phyloP scores from a whole-genome alignment of 495 filamentous ascomycete species.

The Penicillium salamii region DNA sequence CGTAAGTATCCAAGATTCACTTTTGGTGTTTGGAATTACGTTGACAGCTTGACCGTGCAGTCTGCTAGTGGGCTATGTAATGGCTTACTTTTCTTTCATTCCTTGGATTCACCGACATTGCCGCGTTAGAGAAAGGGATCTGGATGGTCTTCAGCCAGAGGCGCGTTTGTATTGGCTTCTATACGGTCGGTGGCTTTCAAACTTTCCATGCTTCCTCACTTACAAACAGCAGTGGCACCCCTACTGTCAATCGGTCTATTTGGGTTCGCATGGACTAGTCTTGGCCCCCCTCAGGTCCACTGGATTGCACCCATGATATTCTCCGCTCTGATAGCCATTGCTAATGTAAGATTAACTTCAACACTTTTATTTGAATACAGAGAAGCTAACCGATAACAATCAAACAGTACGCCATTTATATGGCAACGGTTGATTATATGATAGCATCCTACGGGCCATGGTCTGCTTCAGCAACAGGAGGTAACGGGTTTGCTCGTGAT shows the following conservation, averaged over 20 bases:
- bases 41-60: slow-evolving; percentile 1
- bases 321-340: slow-evolving; percentile 58
- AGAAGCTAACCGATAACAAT: no score
- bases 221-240: slow-evolving; percentile 47
- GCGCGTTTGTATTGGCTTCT: slow-evolving; percentile 57
- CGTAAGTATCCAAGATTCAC: slow-evolving; percentile 23
- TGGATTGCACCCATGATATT: slow-evolving; percentile 66
- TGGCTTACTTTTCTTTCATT: slow-evolving; percentile 63
- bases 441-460: slow-evolving; percentile 75
- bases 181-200: slow-evolving; percentile 20
- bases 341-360: slow-evolving; percentile 38
- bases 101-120: slow-evolving; percentile 59
- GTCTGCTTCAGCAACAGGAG: slow-evolving; percentile 74
- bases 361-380: neutral
- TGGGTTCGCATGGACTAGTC: slow-evolving; percentile 65
- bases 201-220: neutral
- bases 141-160: slow-evolving; percentile 54
- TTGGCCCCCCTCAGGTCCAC: slow-evolving; percentile 57
- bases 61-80: slow-evolving; percentile 62
- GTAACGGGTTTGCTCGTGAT: slow-evolving; percentile 56
- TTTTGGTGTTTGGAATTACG: neutral
- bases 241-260: slow-evolving; percentile 66
- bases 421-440: slow-evolving; percentile 87
- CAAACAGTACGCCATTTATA: slow-evolving; percentile 60
- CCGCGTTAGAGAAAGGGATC: slow-evolving; percentile 38